These are phyloP conservation scores for Paxillus involutus DNA, from an alignment of 768 basidiomycete genomes.

Conservation along the genomic window DNA sequence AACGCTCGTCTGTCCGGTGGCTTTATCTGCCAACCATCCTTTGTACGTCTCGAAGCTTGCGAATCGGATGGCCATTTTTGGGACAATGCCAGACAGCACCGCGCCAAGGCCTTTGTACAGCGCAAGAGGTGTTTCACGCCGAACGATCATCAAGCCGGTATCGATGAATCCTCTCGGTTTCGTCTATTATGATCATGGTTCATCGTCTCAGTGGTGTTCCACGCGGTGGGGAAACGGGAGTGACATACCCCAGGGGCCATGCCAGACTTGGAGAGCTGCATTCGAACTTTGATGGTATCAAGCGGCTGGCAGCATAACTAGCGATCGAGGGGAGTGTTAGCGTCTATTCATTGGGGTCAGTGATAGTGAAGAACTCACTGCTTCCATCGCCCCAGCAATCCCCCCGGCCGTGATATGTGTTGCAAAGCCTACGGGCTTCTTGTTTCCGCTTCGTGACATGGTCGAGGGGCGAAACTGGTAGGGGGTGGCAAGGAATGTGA, in stretches of 20 bases:
- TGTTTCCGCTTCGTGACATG: conserved; percentile 59
- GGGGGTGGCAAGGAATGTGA: not conserved
- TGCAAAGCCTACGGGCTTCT: conserved; percentile 81
- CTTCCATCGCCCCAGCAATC: conserved; percentile 91
- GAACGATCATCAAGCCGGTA: conserved; percentile 85
- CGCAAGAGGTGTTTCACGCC: conserved; percentile 90
- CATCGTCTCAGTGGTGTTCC: not conserved
- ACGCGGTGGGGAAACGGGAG: not conserved
- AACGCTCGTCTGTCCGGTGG: conserved; percentile 77
- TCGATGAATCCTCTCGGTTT: conserved; percentile 91
- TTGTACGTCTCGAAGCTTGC: conserved; percentile 98
- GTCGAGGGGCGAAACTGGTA: not conserved
- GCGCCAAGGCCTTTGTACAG: conserved; percentile 98
- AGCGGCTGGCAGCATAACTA: conserved; percentile 87
- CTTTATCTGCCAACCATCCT: conserved; percentile 68
- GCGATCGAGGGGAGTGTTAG: conserved; percentile 3
- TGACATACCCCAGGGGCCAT: conserved; percentile 76
- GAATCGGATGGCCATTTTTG: conserved; percentile 99
- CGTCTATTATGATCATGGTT: conserved; percentile 51
- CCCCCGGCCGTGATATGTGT: conserved; percentile 95
- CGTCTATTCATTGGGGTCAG: not conserved
- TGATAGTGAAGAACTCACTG: conserved; percentile 45
- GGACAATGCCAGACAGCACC: conserved; percentile 94
- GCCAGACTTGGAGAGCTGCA: conserved; percentile 92
- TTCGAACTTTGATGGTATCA: conserved; percentile 99